phyloP scores from a whole-genome alignment of 1,139 yeast species.

The Magnusiomyces fungicola region DNA sequence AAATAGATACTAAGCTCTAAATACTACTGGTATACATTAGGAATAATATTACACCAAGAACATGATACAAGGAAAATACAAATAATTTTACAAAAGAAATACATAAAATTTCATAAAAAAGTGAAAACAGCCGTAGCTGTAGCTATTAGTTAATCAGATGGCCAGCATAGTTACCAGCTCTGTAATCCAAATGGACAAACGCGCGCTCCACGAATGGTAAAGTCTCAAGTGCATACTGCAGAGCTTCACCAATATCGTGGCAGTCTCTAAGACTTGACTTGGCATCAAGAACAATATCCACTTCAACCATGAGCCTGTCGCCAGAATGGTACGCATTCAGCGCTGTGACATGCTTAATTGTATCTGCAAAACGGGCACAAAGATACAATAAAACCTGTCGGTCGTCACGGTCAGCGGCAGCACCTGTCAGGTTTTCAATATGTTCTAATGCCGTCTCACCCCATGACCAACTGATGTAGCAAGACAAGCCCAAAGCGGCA shows the following conservation, averaged over 20 bases:
- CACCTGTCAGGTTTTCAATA: slow-evolving; percentile 67
- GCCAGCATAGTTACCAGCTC: slow-evolving; percentile 35
- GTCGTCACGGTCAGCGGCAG: slow-evolving; percentile 53
- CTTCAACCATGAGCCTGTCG: slow-evolving; percentile 67
- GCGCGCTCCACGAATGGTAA: slow-evolving; percentile 74
- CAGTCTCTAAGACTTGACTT: slow-evolving; percentile 53
- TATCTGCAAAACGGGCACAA: slow-evolving; percentile 62
- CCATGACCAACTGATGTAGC: slow-evolving; percentile 63
- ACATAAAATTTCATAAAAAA: too few species aligned
- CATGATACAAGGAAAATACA: too few species aligned
- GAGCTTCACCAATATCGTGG: slow-evolving; percentile 75
- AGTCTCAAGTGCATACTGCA: slow-evolving; percentile 73
- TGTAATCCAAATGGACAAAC: slow-evolving; percentile 70
- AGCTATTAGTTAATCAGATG: slow-evolving; percentile 22
- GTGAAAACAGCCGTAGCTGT: not conserved
- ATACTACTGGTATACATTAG: too few species aligned
- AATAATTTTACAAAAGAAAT: too few species aligned
- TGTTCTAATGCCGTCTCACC: slow-evolving; percentile 54
- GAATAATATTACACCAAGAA: too few species aligned
- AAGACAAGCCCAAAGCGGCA: slow-evolving; percentile 59
- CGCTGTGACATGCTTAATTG: slow-evolving; percentile 57
- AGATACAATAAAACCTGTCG: slow-evolving; percentile 60
- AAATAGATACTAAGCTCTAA: too few species aligned
- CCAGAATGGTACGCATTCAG: slow-evolving; percentile 74
- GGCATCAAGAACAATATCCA: slow-evolving; percentile 57